Evolutionary conservation across 768 basidiomycete genomes (phyloP).

Genomic region (Neoboletus brunneissimus): DNA sequence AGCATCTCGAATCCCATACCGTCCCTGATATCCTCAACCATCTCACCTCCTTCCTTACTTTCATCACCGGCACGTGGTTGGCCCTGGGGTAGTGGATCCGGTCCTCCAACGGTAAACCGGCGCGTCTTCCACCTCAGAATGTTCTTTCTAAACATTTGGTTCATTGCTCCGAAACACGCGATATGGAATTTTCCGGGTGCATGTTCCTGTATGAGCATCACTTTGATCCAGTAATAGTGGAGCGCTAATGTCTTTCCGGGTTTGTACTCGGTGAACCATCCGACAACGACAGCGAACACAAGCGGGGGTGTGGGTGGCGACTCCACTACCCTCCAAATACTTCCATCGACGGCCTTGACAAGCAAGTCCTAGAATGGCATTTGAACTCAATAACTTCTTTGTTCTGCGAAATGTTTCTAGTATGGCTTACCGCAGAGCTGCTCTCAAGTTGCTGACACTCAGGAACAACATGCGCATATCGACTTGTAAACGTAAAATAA

Average conservation of each 20-base stretch:
- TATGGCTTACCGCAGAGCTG: neutral
- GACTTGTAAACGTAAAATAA: neutral
- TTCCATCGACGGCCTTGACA: neutral
- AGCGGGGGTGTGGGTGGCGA: neutral
- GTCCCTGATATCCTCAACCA: neutral
- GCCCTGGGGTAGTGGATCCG: neutral
- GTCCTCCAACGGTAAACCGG: neutral
- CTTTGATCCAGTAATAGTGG: neutral
- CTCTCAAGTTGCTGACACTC: neutral
- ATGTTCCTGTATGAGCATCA: neutral
- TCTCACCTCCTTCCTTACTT: neutral
- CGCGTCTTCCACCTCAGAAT: neutral
- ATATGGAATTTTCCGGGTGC: neutral
- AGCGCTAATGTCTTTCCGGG: neutral
- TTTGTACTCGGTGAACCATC: conserved; percentile 1
- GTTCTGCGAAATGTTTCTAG: neutral
- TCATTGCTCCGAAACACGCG: neutral
- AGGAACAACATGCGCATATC: neutral
- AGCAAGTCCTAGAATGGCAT: neutral
- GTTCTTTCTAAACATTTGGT: neutral
- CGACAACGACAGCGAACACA: neutral
- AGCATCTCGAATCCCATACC: neutral
- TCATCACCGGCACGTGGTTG: neutral
- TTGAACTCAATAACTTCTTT: neutral
- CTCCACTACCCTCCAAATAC: neutral